phyloP scores from a whole-genome alignment of 73 alveolate species.

The Tetrahymena elliotti region DNA sequence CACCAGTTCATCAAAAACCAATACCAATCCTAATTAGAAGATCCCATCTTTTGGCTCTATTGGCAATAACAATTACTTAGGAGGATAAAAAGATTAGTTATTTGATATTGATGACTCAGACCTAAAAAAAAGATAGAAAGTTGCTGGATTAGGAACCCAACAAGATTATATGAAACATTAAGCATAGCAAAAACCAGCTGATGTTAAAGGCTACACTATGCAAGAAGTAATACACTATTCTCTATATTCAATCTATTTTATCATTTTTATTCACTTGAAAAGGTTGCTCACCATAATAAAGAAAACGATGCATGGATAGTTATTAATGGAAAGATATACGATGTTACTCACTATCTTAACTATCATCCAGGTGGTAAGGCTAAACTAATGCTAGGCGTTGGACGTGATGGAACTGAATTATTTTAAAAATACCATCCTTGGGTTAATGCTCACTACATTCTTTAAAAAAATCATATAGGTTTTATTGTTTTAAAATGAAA shows the following conservation, averaged over 20 bases:
- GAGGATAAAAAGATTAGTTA: neutral
- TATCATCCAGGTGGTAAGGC: conserved; percentile 93
- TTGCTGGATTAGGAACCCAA: neutral
- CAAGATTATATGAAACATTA: neutral
- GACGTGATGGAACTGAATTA: conserved; percentile 81
- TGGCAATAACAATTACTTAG: neutral
- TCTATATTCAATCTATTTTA: neutral
- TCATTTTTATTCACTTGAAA: conserved; percentile 1
- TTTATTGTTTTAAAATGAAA: conserved; percentile 6
- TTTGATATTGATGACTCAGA: neutral
- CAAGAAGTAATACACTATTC: neutral
- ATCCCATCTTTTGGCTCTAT: neutral
- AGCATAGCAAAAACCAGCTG: neutral
- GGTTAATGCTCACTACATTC: conserved; percentile 70
- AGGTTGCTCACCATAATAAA: conserved; percentile 72
- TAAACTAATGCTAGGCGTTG: conserved; percentile 74
- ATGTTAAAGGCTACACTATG: neutral
- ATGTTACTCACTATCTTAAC: conserved; percentile 72
- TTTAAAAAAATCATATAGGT: conserved; percentile 75
- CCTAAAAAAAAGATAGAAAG: neutral
- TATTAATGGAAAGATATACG: conserved; percentile 74
- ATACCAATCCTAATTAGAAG: neutral
- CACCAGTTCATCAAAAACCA: neutral
- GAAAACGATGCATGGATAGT: conserved; percentile 77
- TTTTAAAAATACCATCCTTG: conserved; percentile 82